Evolutionary conservation across 257 asterid genomes (phyloP).

Genomic region (Nicotiana attenuata): DNA sequence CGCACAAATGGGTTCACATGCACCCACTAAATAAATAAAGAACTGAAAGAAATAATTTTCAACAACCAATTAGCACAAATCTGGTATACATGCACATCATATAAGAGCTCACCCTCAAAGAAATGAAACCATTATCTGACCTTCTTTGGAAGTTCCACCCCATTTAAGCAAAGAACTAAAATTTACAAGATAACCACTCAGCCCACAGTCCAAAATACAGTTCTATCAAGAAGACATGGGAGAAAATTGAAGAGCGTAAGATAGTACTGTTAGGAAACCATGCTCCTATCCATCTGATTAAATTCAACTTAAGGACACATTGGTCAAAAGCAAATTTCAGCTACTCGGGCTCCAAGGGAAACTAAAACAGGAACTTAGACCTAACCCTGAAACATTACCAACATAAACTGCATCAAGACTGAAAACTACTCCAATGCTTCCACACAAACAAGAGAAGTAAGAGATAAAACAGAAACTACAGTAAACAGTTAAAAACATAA

Average conservation of each 20-base stretch:
- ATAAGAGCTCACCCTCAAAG: background rate
- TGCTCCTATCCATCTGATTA: background rate
- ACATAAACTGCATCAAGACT: background rate
- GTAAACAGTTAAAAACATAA: background rate
- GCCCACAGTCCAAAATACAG: background rate
- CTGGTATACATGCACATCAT: background rate
- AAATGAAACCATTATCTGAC: background rate
- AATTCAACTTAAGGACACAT: background rate
- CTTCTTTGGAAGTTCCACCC: background rate
- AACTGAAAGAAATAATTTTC: background rate
- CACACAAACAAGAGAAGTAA: background rate
- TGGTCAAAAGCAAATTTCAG: background rate
- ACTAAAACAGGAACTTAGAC: background rate
- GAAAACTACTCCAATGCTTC: background rate
- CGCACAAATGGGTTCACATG: background rate
- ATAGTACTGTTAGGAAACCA: background rate
- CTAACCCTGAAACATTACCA: background rate
- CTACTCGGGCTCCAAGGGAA: background rate
- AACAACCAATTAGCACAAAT: background rate
- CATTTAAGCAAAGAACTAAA: background rate
- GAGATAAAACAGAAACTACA: background rate
- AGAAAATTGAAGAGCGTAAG: background rate
- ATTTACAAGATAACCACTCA: background rate
- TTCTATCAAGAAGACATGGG: background rate
- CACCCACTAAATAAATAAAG: background rate